Conservation (phyloP, 106 monocot genomes). For the Phalaenopsis equestris region DNA sequence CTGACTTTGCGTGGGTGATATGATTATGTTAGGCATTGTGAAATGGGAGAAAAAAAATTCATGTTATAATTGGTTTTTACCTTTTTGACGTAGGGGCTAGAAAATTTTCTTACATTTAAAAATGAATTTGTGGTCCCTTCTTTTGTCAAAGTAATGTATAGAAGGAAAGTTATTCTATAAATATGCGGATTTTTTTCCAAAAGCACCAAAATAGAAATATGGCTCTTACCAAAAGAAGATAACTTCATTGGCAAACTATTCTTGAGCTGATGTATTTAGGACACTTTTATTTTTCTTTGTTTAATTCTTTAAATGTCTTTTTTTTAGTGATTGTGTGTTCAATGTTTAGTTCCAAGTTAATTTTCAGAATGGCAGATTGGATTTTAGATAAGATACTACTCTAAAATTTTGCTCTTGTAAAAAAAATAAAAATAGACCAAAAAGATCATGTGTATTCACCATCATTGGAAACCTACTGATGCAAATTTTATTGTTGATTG, state of each 20-base stretch:
- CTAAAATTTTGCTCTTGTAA: too few relatives aligned
- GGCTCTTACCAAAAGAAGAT: not conserved
- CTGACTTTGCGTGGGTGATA: not conserved
- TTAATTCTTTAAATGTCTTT: not conserved
- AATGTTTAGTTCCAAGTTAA: too few relatives aligned
- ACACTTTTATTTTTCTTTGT: not conserved
- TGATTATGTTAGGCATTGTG: not conserved
- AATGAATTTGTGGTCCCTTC: not conserved
- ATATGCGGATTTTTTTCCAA: not conserved
- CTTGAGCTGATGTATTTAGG: not conserved
- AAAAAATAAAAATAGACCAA: too few relatives aligned
- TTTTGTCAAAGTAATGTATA: not conserved
- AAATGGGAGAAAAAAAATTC: not conserved
- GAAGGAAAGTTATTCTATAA: not conserved
- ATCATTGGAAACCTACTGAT: too few relatives aligned
- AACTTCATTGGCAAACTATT: not conserved
- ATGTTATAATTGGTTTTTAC: not conserved
- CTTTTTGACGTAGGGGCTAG: not conserved
- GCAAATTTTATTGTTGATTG: too few relatives aligned
- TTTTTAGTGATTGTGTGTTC: not conserved
- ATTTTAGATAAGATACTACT: too few relatives aligned
- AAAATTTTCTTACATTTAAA: not conserved
- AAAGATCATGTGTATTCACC: too few relatives aligned
- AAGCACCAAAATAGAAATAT: not conserved
- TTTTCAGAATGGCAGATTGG: too few relatives aligned